Conservation (phyloP, 2,329 filamentous ascomycete genomes). For the Microsporum ferrugineum region DNA sequence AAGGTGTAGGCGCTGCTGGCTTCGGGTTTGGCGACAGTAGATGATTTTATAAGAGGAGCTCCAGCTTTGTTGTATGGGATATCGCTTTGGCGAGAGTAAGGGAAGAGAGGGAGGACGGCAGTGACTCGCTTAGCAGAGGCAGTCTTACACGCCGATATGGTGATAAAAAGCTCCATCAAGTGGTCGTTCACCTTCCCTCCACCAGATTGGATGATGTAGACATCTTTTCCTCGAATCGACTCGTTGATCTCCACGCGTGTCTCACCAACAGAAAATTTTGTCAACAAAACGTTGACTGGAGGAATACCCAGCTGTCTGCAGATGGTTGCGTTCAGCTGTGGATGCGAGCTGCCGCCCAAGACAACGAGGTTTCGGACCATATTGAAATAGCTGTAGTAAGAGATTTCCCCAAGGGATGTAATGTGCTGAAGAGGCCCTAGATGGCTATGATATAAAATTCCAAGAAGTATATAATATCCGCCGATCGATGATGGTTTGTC, state of each 20-base stretch:
- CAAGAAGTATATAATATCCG: constrained; percentile 8
- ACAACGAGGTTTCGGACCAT: constrained; percentile 97
- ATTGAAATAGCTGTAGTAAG: constrained; percentile 10
- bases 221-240: constrained; percentile 94
- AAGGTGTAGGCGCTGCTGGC: constrained; percentile 63
- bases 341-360: constrained; percentile 86
- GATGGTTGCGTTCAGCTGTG: constrained; percentile 71
- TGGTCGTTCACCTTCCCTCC: constrained; percentile 92
- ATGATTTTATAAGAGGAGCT: constrained; percentile 67
- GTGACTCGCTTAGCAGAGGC: constrained; percentile 88
- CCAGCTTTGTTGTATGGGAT: constrained; percentile 94
- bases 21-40: constrained; percentile 27
- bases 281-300: constrained; percentile 69
- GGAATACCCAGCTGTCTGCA: constrained; percentile 81
- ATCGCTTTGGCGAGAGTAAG: constrained; percentile 92
- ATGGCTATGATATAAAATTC: constrained; percentile 5
- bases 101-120: constrained; percentile 87
- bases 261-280: constrained; percentile 91
- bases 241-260: constrained; percentile 92
- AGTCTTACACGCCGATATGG: constrained; percentile 94
- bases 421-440: constrained; percentile 7
- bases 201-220: constrained; percentile 94
- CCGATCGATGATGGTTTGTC: constrained; percentile 4
- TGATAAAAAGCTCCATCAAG: constrained; percentile 92
- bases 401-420: not conserved